Percentiles rank a stretch among this genome's conserved stretches.
Conservation (phyloP, 345 rosid genomes). For the Ceriops zippeliana region DNA sequence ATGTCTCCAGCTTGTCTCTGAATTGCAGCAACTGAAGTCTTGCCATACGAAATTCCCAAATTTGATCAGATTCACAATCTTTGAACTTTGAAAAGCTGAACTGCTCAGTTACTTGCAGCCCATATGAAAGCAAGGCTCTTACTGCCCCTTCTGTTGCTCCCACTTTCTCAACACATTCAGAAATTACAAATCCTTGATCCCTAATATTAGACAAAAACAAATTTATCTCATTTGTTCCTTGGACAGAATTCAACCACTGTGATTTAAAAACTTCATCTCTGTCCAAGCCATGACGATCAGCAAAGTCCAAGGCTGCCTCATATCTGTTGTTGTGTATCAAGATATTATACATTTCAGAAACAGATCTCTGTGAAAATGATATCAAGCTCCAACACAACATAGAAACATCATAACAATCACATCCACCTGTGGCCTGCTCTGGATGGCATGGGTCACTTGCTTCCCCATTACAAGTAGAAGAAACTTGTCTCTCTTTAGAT, state of each 20-base stretch:
- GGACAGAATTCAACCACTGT: slow-evolving; percentile 73
- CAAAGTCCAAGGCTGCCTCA: slow-evolving; percentile 75
- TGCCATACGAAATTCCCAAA: slow-evolving; percentile 69
- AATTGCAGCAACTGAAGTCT: slow-evolving; percentile 85
- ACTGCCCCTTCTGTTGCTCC: slow-evolving; percentile 77
- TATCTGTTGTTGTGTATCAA: slow-evolving; percentile 57
- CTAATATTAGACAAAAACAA: slow-evolving; percentile 56
- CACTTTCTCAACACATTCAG: slow-evolving; percentile 72
- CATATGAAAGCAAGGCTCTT: slow-evolving; percentile 69
- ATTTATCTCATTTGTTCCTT: slow-evolving; percentile 54
- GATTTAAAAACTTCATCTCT: slow-evolving; percentile 75
- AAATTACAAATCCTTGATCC: slow-evolving; percentile 67
- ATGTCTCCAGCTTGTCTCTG: slow-evolving; percentile 84
- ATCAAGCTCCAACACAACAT: slow-evolving; percentile 59
- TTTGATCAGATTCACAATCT: slow-evolving; percentile 44
- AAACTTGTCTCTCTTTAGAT: slow-evolving; percentile 27
- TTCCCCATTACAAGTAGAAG: slow-evolving; percentile 31
- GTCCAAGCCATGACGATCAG: slow-evolving; percentile 70
- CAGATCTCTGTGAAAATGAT: slow-evolving; percentile 72
- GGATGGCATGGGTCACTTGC: slow-evolving; percentile 25
- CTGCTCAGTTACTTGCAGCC: slow-evolving; percentile 53
- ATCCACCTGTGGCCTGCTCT: slow-evolving; percentile 31
- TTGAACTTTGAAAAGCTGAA: slow-evolving; percentile 51
- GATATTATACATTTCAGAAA: slow-evolving; percentile 73
- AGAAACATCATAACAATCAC: slow-evolving; percentile 36